Percentiles rank a stretch among this genome's conserved stretches.
Evolutionary conservation across 495 filamentous ascomycete species (phyloP).

Genomic region (Trichodelitschia bisporula): DNA sequence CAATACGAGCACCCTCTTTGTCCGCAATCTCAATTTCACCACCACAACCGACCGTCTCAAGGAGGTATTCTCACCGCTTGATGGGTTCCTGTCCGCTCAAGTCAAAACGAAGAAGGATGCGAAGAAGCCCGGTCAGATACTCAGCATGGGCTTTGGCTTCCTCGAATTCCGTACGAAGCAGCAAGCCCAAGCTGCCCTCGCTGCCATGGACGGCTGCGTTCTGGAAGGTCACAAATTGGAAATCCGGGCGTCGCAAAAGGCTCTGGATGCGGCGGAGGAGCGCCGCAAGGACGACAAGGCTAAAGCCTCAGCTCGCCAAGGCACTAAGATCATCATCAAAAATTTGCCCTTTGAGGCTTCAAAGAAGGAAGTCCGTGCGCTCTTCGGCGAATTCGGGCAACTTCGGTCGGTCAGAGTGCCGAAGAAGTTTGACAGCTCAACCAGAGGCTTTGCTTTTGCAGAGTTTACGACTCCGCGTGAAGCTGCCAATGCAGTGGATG

Average conservation of each 20-base stretch:
- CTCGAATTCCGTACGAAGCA: constrained; percentile 58
- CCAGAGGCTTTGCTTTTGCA: constrained; percentile 90
- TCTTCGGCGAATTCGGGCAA: constrained; percentile 77
- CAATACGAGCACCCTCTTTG: constrained; percentile 60
- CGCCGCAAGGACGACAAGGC: constrained; percentile 52
- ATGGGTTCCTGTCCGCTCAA: constrained; percentile 61
- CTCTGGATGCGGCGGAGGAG: constrained; percentile 66
- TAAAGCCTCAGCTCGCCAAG: constrained; percentile 44
- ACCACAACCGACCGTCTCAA: constrained; percentile 53
- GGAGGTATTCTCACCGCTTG: constrained; percentile 49
- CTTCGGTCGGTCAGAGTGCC: constrained; percentile 80
- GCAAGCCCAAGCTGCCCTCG: constrained; percentile 52
- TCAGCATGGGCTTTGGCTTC: constrained; percentile 96
- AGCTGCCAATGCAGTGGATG: constrained; percentile 77
- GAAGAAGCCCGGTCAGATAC: constrained; percentile 54
- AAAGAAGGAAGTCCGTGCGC: constrained; percentile 67
- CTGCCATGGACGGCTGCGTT: constrained; percentile 63
- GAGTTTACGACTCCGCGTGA: constrained; percentile 84
- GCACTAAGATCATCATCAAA: constrained; percentile 92
- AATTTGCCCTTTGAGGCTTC: constrained; percentile 90
- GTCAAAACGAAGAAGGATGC: constrained; percentile 76
- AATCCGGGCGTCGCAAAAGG: constrained; percentile 65
- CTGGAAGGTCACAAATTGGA: constrained; percentile 68
- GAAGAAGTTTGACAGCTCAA: constrained; percentile 69
- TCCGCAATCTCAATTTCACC: constrained; percentile 82